Evolutionary conservation across 331 rosid genomes (phyloP), one percentile per base, ranked within the genome.

Genomic region (Telfairia occidentalis): DNA sequence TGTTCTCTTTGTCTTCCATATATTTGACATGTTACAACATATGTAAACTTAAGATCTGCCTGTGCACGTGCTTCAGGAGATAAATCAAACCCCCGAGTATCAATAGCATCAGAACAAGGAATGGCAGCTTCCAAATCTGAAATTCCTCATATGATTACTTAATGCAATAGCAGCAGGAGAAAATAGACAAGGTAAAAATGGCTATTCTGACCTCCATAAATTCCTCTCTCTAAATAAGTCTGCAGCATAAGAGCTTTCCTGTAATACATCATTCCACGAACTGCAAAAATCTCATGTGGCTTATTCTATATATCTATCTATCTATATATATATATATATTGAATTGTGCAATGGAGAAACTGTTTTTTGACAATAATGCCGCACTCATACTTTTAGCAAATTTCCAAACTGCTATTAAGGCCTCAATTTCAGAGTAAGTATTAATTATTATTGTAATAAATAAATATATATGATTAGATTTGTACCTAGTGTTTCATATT

Each of bases 181-280:
- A 3, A 19, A 13, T 43, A 77, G 74, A 60, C 16, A 66, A 37
- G 23, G 21, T 7, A 55, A 34, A 48, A 75, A 34, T 34, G n/a
- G 32, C 45, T 23, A 49, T 67, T 32, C 91, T 80, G 52, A 93
- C 98, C 98, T 82, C 79, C 92, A 32, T 86, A 77, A 54, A 80
- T 80, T 50, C 78, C 65, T 71, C 86, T 86, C 83, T 93, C 98
- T 83, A 93, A 81, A 85, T 93, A 91, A 73, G 98, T 83, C 82
- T 91, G 98, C 77, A 93, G 89, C 97, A 93, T 93, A 26, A 91
- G 89, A 83, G 98, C 97, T 83, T 93, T 93, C 84, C 97, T 82
- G 74, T 93, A 93, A 83, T 93, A 91, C 98, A 93, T 93, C 97
- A 93, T 93, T 79, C 98, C 97, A 54, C 97, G 95, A 79, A 93